Evolutionary conservation across 805 yeast species (phyloP).

Genomic region (Kuraishia piskuri): DNA sequence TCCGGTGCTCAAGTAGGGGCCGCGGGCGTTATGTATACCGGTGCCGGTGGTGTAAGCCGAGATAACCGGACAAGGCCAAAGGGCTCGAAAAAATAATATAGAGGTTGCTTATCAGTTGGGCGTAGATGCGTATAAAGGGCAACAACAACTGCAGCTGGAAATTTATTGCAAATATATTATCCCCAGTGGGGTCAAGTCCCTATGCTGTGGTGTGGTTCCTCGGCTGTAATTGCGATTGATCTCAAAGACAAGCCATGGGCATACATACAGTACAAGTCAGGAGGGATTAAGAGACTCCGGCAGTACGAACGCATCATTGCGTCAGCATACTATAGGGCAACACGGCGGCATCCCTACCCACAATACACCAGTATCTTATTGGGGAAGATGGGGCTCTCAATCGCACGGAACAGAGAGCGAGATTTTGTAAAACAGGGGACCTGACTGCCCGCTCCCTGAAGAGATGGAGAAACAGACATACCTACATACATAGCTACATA

Average conservation of each 20-base stretch:
- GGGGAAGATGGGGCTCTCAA: neutral
- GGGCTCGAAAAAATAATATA: neutral
- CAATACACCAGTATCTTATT: no score
- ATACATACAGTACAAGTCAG: neutral
- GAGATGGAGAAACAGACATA: neutral
- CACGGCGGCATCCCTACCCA: neutral
- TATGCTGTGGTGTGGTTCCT: neutral
- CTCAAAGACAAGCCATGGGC: neutral
- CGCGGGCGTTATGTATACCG: neutral
- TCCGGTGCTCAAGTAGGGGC: neutral
- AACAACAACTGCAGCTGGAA: neutral
- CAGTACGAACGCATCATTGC: neutral
- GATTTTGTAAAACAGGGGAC: neutral
- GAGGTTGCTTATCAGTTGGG: neutral
- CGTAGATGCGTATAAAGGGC: neutral
- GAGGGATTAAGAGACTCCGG: neutral
- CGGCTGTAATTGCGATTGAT: neutral
- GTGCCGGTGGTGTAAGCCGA: neutral
- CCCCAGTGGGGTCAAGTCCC: neutral
- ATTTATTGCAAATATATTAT: neutral
- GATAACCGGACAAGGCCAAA: neutral
- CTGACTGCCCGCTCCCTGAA: neutral
- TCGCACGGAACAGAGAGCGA: neutral
- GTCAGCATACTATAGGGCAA: neutral
- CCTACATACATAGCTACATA: no score